Base-by-base conservation (phyloP, 2,329 filamentous ascomycete genomes). In the Didymella sp. region DNA sequence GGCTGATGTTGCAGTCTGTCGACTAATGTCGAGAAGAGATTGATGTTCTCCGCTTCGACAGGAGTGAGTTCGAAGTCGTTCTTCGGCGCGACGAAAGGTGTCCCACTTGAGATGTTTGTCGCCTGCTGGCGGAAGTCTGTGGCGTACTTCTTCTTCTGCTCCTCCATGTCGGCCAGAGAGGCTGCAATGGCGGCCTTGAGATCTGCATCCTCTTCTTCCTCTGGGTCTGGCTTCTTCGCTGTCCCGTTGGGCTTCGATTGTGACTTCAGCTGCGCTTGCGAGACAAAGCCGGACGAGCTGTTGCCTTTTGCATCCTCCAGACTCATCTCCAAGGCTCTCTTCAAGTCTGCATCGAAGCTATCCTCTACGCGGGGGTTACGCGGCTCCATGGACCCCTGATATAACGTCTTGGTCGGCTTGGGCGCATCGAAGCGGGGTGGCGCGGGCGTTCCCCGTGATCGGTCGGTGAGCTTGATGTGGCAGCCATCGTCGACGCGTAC, bases 401-500 rank as follows among this genome's bases (percentile, higher is more conserved):
- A 82, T 28, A 82, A 59, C 22, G 88, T 88, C 73, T 89, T 92
- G 64, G 85, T 78, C 66, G 62, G 79, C 53, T 82, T 81, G 2
- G 73, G 67, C n/a, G 81, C 78, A 62, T 80, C 78, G 54, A 82
- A 81, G 33, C 79, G 76, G 27, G 76, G 76, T 6, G 80, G 68
- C 4, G 76, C 71, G 0, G 80, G 75, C 1, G 78, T 71, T 2
- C 71, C 71, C 41, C 81, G 79, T 7, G 79, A 84, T 76, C 89
- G 95, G 62, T 92, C 90, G 1, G 88, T 96, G 61, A 98, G 81
- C 73, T 94, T 96, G 31, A 89, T 86, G 72, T 97, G 92, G 76
- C 95, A 99, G 28, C 95, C 95, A 75, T 99, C 95, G 70, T 98
- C 95, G 19, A 99, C 95, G 64, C 95, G 87, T 3, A 98, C 95